Evolutionary conservation across 306 rosid genomes (phyloP).

Genomic region (Inga laurina): DNA sequence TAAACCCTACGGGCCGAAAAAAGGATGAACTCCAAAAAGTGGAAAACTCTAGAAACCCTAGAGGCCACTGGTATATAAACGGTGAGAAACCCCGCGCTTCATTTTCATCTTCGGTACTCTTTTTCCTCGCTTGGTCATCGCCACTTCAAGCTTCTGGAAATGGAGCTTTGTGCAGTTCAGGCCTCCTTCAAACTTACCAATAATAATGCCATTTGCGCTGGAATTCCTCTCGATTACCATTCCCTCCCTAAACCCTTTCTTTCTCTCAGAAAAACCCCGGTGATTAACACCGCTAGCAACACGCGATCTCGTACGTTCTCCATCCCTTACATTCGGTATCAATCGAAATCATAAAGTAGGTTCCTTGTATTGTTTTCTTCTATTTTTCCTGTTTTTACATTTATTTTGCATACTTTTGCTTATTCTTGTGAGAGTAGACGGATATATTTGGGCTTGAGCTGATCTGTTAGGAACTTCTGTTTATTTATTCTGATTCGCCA

Average conservation of each 20-base stretch:
- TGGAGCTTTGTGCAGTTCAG: conserved; percentile 39
- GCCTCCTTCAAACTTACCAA: conserved; percentile 30
- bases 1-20: too few relatives aligned
- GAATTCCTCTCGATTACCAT: not conserved
- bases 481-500: not conserved
- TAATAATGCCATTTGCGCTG: not conserved
- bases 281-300: not conserved
- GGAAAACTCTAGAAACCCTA: conserved; percentile 38
- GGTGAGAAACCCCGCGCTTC: accelerated
- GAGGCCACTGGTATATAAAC: conserved; percentile 14
- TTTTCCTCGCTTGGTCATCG: not conserved
- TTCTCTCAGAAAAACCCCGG: conserved; percentile 1
- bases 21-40: too few relatives aligned
- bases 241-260: conserved; percentile 19
- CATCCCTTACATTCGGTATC: conserved; percentile 19
- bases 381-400: not conserved
- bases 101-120: not conserved
- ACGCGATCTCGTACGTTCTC: conserved; percentile 40
- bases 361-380: not conserved
- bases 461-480: not conserved
- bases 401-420: not conserved
- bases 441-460: not conserved
- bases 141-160: not conserved
- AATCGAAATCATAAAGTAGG: not conserved
- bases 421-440: not conserved